Base-by-base conservation (phyloP, 1,284 basidiomycete species). In the Ceratobasidium sp. region DNA sequence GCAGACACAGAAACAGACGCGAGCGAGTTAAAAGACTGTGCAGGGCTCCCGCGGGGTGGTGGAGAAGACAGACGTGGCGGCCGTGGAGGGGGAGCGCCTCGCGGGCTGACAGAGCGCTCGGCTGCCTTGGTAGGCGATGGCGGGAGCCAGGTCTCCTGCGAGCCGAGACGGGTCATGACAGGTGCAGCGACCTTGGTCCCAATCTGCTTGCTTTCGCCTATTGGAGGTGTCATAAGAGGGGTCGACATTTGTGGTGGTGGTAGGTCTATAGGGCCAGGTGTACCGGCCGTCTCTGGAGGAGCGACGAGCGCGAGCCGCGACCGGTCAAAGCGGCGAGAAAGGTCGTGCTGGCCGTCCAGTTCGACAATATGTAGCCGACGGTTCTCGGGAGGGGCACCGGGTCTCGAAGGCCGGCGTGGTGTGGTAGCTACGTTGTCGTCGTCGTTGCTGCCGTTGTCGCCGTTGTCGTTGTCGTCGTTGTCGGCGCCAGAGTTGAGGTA, bases 321-420 rank as follows among this genome's bases (percentile, higher is more conserved):
- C 41, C 72, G 77, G 41, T 76, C 48, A 15, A 59, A 59, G 51
- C 63, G 60, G 4, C 73, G 44, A 5, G 29, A n/a, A 19, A 65
- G 44, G 33, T 47, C 69, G 41, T 47, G 62, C 47, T 36, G 15
- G n/a, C n/a, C 59, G 72, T 78, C 75, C 29, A 78, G 45, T 50
- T 78, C 77, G 62, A 78, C 65, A 54, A 78, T 76, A 33, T 62
- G 62, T 1, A 78, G 66, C 27, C 75, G 19, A 6, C 77, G 54
- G 66, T 78, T 77, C 33, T 74, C 66, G 19, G 64, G 5, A 24
- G 54, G 27, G 29, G 31, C 31, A 27, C 33, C 41, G 27, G 45
- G 19, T 31, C 66, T 24, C 51, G 53, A 33, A 22, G 60, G 24
- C 29, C 36, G 41, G 44, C 41, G 53, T 22, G 53, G 14, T 36